A percentile compares a stretch with the other conserved stretches of the same genome.
phyloP scores from a whole-genome alignment of 225 moss, liverwort and hornwort genomes.

The Bryum argenteum region DNA sequence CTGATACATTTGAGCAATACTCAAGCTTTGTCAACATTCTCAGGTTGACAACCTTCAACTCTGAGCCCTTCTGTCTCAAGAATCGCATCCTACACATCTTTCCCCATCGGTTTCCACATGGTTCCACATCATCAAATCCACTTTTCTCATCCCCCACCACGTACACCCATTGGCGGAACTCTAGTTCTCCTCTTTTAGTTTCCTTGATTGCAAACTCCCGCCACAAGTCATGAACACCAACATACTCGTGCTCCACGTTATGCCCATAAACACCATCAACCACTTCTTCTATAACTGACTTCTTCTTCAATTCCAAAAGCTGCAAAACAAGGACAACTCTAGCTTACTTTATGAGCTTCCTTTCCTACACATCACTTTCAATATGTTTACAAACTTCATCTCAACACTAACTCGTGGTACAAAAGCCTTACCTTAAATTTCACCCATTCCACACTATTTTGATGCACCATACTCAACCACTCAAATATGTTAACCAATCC shows the following conservation, averaged over 20 bases:
- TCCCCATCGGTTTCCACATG: conserved; percentile 9
- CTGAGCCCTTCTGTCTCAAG: neutral
- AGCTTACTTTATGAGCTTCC: neutral
- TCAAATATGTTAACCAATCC: conserved; percentile 5
- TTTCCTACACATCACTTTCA: too few relatives aligned
- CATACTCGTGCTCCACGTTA: too few relatives aligned
- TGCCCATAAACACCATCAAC: neutral
- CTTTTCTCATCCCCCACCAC: conserved; percentile 2
- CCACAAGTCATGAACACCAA: conserved; percentile 26
- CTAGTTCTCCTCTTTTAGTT: conserved; percentile 9
- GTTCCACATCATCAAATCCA: conserved; percentile 4
- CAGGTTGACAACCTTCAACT: conserved; percentile 1
- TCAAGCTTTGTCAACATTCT: neutral
- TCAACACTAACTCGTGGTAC: neutral
- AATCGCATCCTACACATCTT: conserved; percentile 4
- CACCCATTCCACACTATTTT: neutral
- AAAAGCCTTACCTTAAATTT: conserved; percentile 11
- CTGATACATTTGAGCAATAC: conserved; percentile 12
- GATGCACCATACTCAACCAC: conserved; percentile 32
- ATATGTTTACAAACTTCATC: too few relatives aligned
- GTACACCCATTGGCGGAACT: conserved; percentile 16
- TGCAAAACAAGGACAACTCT: neutral
- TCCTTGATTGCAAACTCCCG: conserved; percentile 16
- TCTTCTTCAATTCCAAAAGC: conserved; percentile 16
- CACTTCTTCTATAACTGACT: conserved; percentile 16